phyloP scores from a whole-genome alignment of 805 yeast species.

The Barnettozyma californica region DNA sequence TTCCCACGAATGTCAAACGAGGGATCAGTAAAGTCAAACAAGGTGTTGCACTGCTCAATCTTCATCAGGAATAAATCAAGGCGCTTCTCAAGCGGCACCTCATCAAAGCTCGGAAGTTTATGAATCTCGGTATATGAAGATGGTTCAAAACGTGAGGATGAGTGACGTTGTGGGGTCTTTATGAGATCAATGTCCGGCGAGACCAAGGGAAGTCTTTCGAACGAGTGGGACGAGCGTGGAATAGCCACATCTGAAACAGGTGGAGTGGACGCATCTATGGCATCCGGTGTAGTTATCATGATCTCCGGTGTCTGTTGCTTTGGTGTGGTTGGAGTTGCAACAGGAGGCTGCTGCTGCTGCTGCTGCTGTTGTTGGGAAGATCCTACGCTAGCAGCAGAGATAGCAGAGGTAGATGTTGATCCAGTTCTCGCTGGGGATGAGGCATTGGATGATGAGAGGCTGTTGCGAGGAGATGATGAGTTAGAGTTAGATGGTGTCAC shows the following conservation, averaged over 20 bases:
- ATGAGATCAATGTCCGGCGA: slow-evolving; percentile 76
- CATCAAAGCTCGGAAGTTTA: slow-evolving; percentile 82
- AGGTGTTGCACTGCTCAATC: slow-evolving; percentile 88
- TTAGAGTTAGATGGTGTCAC: slow-evolving; percentile 5
- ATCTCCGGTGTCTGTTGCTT: slow-evolving; percentile 3
- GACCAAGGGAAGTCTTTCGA: slow-evolving; percentile 55
- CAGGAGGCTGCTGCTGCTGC: slow-evolving; percentile 1
- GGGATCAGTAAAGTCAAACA: slow-evolving; percentile 93
- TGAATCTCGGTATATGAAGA: slow-evolving; percentile 57
- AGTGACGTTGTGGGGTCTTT: slow-evolving; percentile 83
- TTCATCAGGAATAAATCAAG: slow-evolving; percentile 78
- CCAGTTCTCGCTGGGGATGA: slow-evolving; percentile 5
- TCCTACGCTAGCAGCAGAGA: neutral
- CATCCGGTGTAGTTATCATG: slow-evolving; percentile 1
- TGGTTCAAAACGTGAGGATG: slow-evolving; percentile 87
- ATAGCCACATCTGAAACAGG: slow-evolving; percentile 19
- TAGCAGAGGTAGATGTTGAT: slow-evolving; percentile 7
- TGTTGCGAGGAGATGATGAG: slow-evolving; percentile 22
- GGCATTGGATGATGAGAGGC: slow-evolving; percentile 10
- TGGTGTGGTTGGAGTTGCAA: slow-evolving; percentile 4
- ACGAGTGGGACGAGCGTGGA: slow-evolving; percentile 44
- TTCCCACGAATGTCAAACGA: slow-evolving; percentile 88
- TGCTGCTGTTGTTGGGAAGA: slow-evolving; percentile 1
- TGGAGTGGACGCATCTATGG: neutral
- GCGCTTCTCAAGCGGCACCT: slow-evolving; percentile 78